Percentiles rank a stretch among this genome's conserved stretches.
phyloP scores from a whole-genome alignment of 176 grass and related monocot species.

The Zoysia japonica region DNA sequence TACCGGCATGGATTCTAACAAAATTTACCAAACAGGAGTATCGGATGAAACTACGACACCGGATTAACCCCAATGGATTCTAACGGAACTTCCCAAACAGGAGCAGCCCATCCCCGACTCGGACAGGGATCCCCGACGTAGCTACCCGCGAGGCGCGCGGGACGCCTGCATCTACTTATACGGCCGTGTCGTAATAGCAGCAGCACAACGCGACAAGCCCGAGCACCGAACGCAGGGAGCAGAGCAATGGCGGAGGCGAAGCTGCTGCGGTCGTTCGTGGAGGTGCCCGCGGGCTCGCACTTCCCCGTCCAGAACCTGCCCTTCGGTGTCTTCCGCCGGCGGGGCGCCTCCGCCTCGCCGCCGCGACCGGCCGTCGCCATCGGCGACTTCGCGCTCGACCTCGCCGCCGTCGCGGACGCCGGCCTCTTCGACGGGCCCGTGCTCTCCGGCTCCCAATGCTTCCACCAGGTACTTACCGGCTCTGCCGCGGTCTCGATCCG shows the following conservation, averaged over 20 bases:
- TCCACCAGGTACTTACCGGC: slow-evolving; percentile 50
- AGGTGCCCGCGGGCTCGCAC: slow-evolving; percentile 71
- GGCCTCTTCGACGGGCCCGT: slow-evolving; percentile 79
- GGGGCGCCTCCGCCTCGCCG: slow-evolving; percentile 1
- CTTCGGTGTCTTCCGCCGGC: slow-evolving; percentile 75
- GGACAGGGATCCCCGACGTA: too few species aligned
- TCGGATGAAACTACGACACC: too few species aligned
- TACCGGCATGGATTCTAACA: too few species aligned
- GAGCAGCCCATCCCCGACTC: too few species aligned
- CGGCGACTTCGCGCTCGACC: slow-evolving; percentile 83
- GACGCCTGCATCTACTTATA: neutral
- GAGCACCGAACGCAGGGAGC: too few species aligned
- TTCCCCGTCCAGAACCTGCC: slow-evolving; percentile 97
- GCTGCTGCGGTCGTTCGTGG: slow-evolving; percentile 60
- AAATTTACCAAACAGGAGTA: too few species aligned
- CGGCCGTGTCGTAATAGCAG: neutral
- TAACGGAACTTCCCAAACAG: too few species aligned
- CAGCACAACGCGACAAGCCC: neutral
- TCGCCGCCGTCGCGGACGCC: slow-evolving; percentile 70
- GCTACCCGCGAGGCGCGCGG: too few species aligned
- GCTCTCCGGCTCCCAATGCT: slow-evolving; percentile 70
- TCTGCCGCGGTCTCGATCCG: neutral
- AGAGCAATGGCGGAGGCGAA: slow-evolving; percentile 36
- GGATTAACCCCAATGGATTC: too few species aligned
- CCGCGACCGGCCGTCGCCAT: slow-evolving; percentile 86